phyloP scores from a whole-genome alignment of 495 filamentous ascomycete species.

The Neurospora africana region DNA sequence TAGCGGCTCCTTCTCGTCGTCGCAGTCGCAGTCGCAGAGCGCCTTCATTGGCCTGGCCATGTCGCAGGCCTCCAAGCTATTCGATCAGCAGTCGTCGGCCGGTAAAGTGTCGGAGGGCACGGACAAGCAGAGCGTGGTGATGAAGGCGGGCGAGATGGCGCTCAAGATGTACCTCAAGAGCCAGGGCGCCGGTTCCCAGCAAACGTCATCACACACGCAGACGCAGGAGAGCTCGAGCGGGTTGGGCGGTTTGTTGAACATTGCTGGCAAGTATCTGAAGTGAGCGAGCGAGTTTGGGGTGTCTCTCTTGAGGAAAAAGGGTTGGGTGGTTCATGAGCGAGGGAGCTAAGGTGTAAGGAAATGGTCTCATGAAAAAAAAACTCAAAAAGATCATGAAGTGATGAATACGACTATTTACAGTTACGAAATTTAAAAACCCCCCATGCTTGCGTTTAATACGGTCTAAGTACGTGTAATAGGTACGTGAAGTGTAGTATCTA shows the following conservation, averaged over 20 bases:
- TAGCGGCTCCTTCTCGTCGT: slow-evolving; percentile 20
- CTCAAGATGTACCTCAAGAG: slow-evolving; percentile 46
- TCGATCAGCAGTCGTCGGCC: slow-evolving; percentile 36
- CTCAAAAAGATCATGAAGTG: neutral
- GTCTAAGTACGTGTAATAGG: neutral
- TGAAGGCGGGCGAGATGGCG: slow-evolving; percentile 44
- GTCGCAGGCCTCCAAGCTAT: slow-evolving; percentile 43
- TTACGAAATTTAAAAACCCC: neutral
- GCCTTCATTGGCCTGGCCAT: slow-evolving; percentile 45
- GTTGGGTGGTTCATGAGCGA: neutral
- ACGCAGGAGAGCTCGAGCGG: slow-evolving; percentile 7
- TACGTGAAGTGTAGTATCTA: neutral
- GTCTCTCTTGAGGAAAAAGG: neutral
- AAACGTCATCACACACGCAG: neutral
- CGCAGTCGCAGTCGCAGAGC: slow-evolving; percentile 24
- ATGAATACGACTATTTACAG: neutral
- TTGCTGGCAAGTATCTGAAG: slow-evolving; percentile 11
- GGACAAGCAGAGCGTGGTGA: slow-evolving; percentile 41
- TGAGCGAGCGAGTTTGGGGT: neutral
- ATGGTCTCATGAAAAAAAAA: neutral
- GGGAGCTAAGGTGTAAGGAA: neutral
- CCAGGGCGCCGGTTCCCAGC: slow-evolving; percentile 17
- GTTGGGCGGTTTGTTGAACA: slow-evolving; percentile 6
- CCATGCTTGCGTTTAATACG: neutral
- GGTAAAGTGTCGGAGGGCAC: slow-evolving; percentile 34